Evolutionary conservation across 768 basidiomycete species (phyloP).

Genomic region (Collybia mongolica): DNA sequence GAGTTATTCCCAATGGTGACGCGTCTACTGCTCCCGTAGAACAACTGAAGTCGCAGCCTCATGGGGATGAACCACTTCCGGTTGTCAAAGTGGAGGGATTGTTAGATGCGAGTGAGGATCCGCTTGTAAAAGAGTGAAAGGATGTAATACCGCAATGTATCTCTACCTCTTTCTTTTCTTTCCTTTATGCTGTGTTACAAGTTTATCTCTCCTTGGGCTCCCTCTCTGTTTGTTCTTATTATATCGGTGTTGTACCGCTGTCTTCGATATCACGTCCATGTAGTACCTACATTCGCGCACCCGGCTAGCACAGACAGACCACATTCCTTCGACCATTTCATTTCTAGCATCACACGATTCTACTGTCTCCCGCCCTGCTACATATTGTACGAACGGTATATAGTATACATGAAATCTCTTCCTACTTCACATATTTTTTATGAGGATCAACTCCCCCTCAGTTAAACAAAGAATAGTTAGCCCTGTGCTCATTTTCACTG

Average conservation of each 20-base stretch:
- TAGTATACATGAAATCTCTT: conserved; percentile 10
- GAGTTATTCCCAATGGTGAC: conserved; percentile 46
- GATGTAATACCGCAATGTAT: conserved; percentile 13
- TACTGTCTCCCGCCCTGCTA: conserved; percentile 6
- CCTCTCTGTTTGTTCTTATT: conserved; percentile 18
- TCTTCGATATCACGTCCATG: conserved; percentile 25
- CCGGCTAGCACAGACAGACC: conserved; percentile 20
- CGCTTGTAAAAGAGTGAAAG: conserved; percentile 32
- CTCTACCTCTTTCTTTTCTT: conserved; percentile 14
- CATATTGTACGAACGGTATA: conserved; percentile 9
- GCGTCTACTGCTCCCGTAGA: conserved; percentile 34
- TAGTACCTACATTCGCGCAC: conserved; percentile 25
- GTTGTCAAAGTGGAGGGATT: conserved; percentile 63
- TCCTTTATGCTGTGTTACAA: conserved; percentile 11
- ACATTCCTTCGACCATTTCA: conserved; percentile 9
- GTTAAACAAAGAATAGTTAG: conserved; percentile 63
- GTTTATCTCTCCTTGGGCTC: conserved; percentile 12
- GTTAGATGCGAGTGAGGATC: conserved; percentile 64
- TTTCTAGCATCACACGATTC: conserved; percentile 16
- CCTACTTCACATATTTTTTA: conserved; percentile 29
- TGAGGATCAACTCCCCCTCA: conserved; percentile 70
- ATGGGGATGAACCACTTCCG: conserved; percentile 53
- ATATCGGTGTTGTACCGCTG: conserved; percentile 22
- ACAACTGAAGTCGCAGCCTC: conserved; percentile 50
- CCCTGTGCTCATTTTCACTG: conserved; percentile 32